phyloP scores from a whole-genome alignment of 306 rosid species.

The Quercus gilva region DNA sequence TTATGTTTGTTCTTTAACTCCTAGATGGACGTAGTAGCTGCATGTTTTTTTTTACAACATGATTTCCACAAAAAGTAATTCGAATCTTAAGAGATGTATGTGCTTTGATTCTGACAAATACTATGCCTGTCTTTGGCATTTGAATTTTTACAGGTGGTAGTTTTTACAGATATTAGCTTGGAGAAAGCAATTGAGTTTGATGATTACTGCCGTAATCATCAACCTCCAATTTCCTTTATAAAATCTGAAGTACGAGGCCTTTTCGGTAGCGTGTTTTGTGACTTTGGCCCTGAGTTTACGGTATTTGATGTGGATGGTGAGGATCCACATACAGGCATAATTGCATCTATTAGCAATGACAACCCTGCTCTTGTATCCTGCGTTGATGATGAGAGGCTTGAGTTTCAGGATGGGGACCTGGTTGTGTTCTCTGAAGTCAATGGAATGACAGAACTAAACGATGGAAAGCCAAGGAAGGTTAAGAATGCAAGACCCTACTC shows the following conservation, averaged over 20 bases:
- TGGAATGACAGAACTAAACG: constrained; percentile 85
- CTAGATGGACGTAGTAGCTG: too few relatives aligned
- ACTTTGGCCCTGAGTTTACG: constrained; percentile 91
- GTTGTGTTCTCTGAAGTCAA: constrained; percentile 87
- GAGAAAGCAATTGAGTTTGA: constrained; percentile 70
- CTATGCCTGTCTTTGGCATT: neutral
- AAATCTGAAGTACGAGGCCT: constrained; percentile 91
- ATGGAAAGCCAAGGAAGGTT: constrained; percentile 79
- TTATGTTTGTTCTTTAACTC: too few relatives aligned
- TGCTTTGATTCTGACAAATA: neutral
- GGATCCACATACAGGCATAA: constrained; percentile 80
- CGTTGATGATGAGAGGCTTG: constrained; percentile 92
- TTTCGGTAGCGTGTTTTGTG: constrained; percentile 88
- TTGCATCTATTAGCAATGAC: constrained; percentile 82
- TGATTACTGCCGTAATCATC: constrained; percentile 78
- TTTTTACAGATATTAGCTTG: constrained; percentile 64
- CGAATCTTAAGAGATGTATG: neutral
- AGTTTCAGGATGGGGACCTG: constrained; percentile 91
- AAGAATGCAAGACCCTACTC: constrained; percentile 75
- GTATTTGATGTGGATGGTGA: constrained; percentile 89
- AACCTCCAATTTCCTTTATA: constrained; percentile 84
- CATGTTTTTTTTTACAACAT: too few relatives aligned
- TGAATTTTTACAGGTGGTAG: constrained; percentile 57
- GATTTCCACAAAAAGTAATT: neutral
- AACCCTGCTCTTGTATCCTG: constrained; percentile 69